A percentile compares a stretch with the other conserved stretches of the same genome.
Conservation (phyloP, 768 basidiomycete genomes). For the Mycena polygramma region DNA sequence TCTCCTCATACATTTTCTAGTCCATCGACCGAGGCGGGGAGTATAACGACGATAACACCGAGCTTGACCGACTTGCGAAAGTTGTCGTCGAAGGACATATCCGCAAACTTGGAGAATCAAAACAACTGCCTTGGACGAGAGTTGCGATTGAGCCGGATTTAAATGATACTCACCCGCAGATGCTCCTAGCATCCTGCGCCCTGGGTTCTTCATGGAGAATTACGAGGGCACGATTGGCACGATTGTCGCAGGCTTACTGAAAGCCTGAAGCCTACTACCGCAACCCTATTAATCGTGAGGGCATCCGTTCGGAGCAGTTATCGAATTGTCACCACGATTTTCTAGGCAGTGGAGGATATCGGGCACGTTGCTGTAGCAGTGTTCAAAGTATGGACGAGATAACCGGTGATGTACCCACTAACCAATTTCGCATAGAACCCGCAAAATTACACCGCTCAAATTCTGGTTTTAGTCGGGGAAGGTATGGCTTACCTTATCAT, state of each 20-base stretch:
- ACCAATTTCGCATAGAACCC: conserved; percentile 41
- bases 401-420: not conserved
- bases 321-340: not conserved
- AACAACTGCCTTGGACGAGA: conserved; percentile 55
- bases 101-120: conserved; percentile 43
- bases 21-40: conserved; percentile 55
- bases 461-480: conserved; percentile 47
- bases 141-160: no score
- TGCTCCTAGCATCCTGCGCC: conserved; percentile 51
- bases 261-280: conserved; percentile 49
- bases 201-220: conserved; percentile 61
- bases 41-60: conserved; percentile 7
- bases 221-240: no score
- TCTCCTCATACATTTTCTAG: conserved; percentile 52
- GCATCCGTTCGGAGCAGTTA: not conserved
- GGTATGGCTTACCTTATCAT: not conserved
- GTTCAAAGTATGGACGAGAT: conserved; percentile 42
- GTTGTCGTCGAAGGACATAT: conserved; percentile 54
- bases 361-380: conserved; percentile 51
- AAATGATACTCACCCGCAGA: not conserved
- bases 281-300: conserved; percentile 37
- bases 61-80: conserved; percentile 50
- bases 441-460: conserved; percentile 39
- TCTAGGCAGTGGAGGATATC: conserved; percentile 51
- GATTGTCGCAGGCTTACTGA: conserved; percentile 50